Base-by-base conservation (phyloP, 805 yeast genomes). In the Wickerhamomyces xylosicus region DNA sequence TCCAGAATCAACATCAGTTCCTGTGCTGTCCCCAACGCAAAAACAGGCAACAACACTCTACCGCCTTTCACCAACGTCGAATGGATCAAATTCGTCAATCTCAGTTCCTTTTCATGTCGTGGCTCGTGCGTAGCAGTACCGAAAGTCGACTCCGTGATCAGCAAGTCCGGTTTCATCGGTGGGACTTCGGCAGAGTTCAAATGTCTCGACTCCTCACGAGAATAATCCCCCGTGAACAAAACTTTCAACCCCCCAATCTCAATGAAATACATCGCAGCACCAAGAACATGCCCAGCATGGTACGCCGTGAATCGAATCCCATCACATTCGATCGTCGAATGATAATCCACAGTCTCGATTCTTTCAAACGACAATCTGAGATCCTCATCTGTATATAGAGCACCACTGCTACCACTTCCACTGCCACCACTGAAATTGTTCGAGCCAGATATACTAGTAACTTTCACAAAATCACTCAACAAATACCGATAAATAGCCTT, bases 201-300 rank as follows among this genome's bases (percentile, higher is more conserved):
- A 66, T 92, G 99, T 46, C 99, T 77, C 56, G 89, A 95, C 53
- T 85, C 87, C 58, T 90, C 97, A 52, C 99, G 71, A 3, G 97
- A 90, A 55, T 85, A 92, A 59, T 92, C 99, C 41, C 99, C 99
- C 0, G 99, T 92, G 57, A 90, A 92, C 37, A 92, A 59, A 0
- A 86, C 70, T 48, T 85, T 84, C 42, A 90, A 64, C 0, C 97
- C 97, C 16, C 95, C 96, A 51, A 92, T 82, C 59, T 92, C 99
- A 36, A 92, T 75, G 47, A 92, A 79, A 59, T 80, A 92, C 97
- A 92, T 92, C 11, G 97, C 96, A 10, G 98, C 97, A 40, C 99
- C 99, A 34, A 92, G 66, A 11, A 92, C 99, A 69, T 92, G 99
- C n/a, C 99, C 99, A 7, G 99, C 99, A 63, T 90, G 99, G 59